phyloP scores from a whole-genome alignment of 192 early-diverging fungal species.

The Linnemannia elongata region DNA sequence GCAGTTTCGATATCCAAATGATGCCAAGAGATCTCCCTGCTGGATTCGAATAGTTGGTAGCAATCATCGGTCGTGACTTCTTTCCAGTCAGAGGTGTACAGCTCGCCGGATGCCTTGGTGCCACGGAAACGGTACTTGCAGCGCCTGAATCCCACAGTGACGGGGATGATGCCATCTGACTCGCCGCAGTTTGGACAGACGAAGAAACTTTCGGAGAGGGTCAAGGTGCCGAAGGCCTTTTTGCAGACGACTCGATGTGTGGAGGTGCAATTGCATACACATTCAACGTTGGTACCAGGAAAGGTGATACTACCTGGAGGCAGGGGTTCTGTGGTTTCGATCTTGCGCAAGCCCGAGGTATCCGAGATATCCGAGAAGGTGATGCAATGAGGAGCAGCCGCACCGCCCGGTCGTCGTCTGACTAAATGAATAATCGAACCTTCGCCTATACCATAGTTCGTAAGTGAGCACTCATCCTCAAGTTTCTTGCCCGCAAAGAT shows the following conservation, averaged over 20 bases:
- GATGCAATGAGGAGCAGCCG: background rate
- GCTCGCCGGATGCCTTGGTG: conserved; percentile 5
- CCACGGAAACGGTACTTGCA: conserved; percentile 37
- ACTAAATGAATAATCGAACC: conserved; percentile 75
- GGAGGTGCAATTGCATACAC: background rate
- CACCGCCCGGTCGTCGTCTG: conserved; percentile 72
- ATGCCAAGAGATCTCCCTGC: background rate
- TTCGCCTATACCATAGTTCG: conserved; percentile 76
- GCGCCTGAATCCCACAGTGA: conserved; percentile 24
- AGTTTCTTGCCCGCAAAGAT: conserved; percentile 81
- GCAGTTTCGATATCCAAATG: conserved; percentile 1
- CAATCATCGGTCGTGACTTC: background rate
- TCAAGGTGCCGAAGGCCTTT: background rate
- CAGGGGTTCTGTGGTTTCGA: too few species aligned
- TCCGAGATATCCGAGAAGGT: conserved; percentile 6
- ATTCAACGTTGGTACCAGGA: conserved; percentile 9
- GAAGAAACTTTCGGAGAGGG: background rate
- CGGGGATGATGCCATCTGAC: background rate
- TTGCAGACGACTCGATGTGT: background rate
- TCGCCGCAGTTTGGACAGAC: conserved; percentile 16
- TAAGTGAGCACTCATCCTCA: conserved; percentile 71
- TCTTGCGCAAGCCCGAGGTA: background rate
- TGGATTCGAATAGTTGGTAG: conserved; percentile 1
- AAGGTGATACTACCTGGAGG: background rate
- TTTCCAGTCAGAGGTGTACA: conserved; percentile 6